Evolutionary conservation across 208 protist species (phyloP), one percentile per base, ranked within the genome.

Genomic region (Angomonas ambiguus): DNA sequence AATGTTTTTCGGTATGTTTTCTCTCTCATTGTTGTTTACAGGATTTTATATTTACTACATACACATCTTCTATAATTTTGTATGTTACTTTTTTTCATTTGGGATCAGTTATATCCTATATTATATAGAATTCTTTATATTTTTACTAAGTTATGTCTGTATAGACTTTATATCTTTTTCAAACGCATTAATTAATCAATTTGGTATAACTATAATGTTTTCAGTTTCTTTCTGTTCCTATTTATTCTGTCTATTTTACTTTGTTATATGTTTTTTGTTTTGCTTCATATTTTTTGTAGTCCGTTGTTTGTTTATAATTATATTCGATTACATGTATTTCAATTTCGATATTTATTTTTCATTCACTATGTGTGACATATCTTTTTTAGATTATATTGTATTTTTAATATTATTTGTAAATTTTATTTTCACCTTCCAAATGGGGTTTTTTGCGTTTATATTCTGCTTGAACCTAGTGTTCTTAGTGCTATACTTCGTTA

Each of bases 281-380:
- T 93, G 83, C 76, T 93, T 93, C 86, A 83, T 93, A 77, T 93
- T 92, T 85, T 93, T 93, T 83, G 83, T 93, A 64, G 80, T 93
- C 31, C 83, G 83, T 60, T 93, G 83, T 88, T 85, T 93, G 76
- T 93, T 93, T 81, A 48, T 93, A 58, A 83, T 93, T 65, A 71
- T 93, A 62, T 87, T 77, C 66, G 83, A 90, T 87, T 93, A 87
- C 87, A 85, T 93, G 69, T 89, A 80, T 85, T 89, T 89, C 82
- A 92, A 92, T 88, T 92, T 92, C 72, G 86, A 92, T 80, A 71
- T 92, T 64, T 88, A 86, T 79, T 64, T 88, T 68, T 86, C 86
- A 59, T 84, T 84, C 75, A 72, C 87, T 71, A 72, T 92, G 68
- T 92, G 86, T 80, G 86, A 92, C 83, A 74, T 89, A 55, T 45